These are phyloP conservation scores for Lobulomyces angularis DNA, from an alignment of 192 early-diverging fungal species.

Conservation along the genomic window DNA sequence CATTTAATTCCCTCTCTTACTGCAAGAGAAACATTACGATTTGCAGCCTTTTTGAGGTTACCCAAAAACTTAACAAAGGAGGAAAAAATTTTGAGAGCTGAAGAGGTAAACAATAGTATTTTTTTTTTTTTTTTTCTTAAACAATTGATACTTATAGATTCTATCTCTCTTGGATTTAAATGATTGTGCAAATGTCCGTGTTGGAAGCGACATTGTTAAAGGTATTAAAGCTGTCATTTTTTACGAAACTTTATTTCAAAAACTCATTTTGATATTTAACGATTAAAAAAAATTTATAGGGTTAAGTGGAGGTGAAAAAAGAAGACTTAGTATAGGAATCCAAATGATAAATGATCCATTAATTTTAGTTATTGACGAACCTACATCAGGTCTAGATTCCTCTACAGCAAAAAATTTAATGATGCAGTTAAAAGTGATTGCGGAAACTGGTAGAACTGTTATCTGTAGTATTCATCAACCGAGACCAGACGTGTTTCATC, in stretches of 20 bases:
- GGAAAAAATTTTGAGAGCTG: constrained; percentile 17
- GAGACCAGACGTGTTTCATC: too few species aligned
- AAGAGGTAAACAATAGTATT: too few species aligned
- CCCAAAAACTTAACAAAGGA: constrained; percentile 13
- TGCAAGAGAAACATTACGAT: constrained; percentile 25
- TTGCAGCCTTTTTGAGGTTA: constrained; percentile 24
- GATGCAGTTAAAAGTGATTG: constrained; percentile 14
- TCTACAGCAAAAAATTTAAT: constrained; percentile 7
- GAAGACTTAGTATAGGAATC: constrained; percentile 1
- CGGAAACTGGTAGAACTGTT: constrained; percentile 14
- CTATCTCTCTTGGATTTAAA: too few species aligned
- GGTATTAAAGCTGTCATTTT: too few species aligned
- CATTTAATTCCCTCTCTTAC: constrained; percentile 32
- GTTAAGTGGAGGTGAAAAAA: constrained; percentile 1
- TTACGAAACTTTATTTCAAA: too few species aligned
- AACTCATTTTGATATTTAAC: too few species aligned
- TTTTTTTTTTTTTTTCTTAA: too few species aligned
- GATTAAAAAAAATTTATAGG: constrained; percentile 24
- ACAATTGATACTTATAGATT: too few species aligned
- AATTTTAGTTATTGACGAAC: constrained; percentile 21
- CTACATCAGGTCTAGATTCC: constrained; percentile 9
- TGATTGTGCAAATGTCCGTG: too few species aligned
- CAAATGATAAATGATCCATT: constrained; percentile 20
- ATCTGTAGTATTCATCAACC: too few species aligned
- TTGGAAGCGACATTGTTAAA: too few species aligned